These are phyloP conservation scores for Ustilago sp. DNA, from an alignment of 1,284 basidiomycete species.

Conservation along the genomic window DNA sequence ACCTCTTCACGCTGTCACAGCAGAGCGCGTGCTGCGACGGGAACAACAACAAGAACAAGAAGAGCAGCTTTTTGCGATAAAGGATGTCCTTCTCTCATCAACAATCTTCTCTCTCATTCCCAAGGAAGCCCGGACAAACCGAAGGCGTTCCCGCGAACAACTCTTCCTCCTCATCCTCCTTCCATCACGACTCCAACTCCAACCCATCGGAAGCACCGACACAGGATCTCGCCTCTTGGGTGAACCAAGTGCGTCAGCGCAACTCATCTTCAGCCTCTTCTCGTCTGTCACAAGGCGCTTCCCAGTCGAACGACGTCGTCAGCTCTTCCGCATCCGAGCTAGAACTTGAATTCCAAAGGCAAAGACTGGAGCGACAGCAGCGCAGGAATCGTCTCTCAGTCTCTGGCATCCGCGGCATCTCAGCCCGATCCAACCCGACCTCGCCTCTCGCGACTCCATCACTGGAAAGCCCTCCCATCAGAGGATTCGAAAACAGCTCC, in stretches of 20 bases:
- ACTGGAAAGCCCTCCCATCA: conserved; percentile 15
- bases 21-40: background rate
- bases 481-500: conserved; percentile 5
- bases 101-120: conserved; percentile 15
- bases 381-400: conserved; percentile 39
- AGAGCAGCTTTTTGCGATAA: background rate
- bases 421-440: conserved; percentile 30
- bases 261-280: conserved; percentile 31
- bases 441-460: conserved; percentile 40
- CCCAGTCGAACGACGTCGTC: conserved; percentile 6
- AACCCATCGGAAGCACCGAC: conserved; percentile 23
- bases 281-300: conserved; percentile 3
- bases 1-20: conserved; percentile 17
- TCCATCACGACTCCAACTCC: conserved; percentile 5
- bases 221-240: conserved; percentile 50
- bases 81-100: conserved; percentile 32
- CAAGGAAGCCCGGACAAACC: conserved; percentile 19
- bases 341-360: conserved; percentile 42
- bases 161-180: conserved; percentile 1
- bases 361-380: conserved; percentile 42
- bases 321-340: conserved; percentile 33
- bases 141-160: conserved; percentile 11
- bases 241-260: conserved; percentile 45
- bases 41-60: background rate
- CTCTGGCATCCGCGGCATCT: conserved; percentile 46